Percentiles rank a stretch among this genome's conserved stretches.
Evolutionary conservation across 208 protist genomes (phyloP).

Genomic region (Crithidia acanthocephali): DNA sequence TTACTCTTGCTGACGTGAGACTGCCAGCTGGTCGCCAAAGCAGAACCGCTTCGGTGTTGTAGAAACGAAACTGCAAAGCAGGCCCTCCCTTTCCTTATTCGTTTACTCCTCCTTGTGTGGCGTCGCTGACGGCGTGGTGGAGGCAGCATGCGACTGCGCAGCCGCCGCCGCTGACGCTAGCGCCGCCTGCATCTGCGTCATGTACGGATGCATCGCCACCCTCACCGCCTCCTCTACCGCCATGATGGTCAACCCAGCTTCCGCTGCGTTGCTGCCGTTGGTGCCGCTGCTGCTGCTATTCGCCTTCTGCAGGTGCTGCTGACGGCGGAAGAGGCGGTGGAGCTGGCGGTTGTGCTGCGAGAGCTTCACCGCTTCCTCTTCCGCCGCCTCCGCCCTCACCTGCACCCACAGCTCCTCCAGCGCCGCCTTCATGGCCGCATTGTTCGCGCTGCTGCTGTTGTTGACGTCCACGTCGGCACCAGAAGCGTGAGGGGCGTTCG

Average conservation of each 20-base stretch:
- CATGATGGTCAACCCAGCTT: conserved; percentile 8
- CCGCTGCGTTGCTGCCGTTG: background rate
- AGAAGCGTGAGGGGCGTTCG: background rate
- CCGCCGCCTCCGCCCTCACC: conserved; percentile 28
- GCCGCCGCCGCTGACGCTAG: conserved; percentile 9
- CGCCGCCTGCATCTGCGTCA: conserved; percentile 26
- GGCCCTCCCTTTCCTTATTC: too few species aligned
- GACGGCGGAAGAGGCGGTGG: conserved; percentile 31
- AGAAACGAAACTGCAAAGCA: too few species aligned
- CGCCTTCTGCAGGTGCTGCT: conserved; percentile 25
- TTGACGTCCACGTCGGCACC: background rate
- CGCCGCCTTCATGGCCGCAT: conserved; percentile 18
- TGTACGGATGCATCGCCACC: conserved; percentile 28
- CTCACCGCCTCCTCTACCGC: conserved; percentile 34
- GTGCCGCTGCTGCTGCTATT: background rate
- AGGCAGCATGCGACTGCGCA: background rate
- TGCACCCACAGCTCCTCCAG: conserved; percentile 31
- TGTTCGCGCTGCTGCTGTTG: background rate
- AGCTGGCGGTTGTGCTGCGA: conserved; percentile 41
- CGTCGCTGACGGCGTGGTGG: conserved; percentile 1
- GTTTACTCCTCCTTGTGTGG: conserved; percentile 11
- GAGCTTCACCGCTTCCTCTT: conserved; percentile 32
- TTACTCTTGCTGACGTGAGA: too few species aligned
- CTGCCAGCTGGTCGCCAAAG: too few species aligned
- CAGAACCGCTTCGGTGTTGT: too few species aligned